Percentiles rank a stretch among this genome's conserved stretches.
Evolutionary conservation across 2,329 filamentous ascomycete genomes (phyloP).

Genomic region (Zalaria obscura): DNA sequence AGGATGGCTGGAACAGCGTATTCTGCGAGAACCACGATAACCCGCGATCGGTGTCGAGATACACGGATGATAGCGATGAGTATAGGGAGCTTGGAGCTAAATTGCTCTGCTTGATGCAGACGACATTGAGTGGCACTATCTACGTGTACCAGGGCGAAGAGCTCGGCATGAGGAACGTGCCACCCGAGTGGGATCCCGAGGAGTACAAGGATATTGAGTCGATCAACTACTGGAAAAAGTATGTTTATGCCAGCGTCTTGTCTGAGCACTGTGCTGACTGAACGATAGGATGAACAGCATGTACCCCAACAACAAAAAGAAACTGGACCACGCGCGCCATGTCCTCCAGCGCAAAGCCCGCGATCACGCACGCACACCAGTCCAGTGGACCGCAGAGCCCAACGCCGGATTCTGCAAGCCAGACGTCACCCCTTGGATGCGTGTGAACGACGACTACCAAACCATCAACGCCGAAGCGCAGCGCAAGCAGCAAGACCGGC

Average conservation of each 20-base stretch:
- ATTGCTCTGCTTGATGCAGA: slow-evolving; percentile 32
- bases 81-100: slow-evolving; percentile 32
- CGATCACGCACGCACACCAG: slow-evolving; percentile 53
- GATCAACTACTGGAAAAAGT: slow-evolving; percentile 39
- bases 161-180: slow-evolving; percentile 36
- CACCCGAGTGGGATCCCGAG: slow-evolving; percentile 25
- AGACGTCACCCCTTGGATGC: slow-evolving; percentile 44
- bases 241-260: background rate
- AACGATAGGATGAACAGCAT: slow-evolving; percentile 21
- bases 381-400: slow-evolving; percentile 46
- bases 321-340: slow-evolving; percentile 32
- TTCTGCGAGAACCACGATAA: slow-evolving; percentile 40
- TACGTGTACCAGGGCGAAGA: slow-evolving; percentile 39
- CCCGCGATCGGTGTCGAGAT: slow-evolving; percentile 34
- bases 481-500: slow-evolving; percentile 16
- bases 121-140: slow-evolving; percentile 32
- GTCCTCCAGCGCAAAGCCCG: slow-evolving; percentile 45
- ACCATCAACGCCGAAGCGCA: slow-evolving; percentile 46
- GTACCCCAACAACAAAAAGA: slow-evolving; percentile 17
- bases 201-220: slow-evolving; percentile 41
- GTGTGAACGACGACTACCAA: slow-evolving; percentile 39
- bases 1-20: slow-evolving; percentile 35
- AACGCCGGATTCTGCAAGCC: slow-evolving; percentile 48
- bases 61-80: slow-evolving; percentile 31
- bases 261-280: background rate